Evolutionary conservation across 2,329 filamentous ascomycete genomes (phyloP).

Genomic region (Lecanicillium sp.): DNA sequence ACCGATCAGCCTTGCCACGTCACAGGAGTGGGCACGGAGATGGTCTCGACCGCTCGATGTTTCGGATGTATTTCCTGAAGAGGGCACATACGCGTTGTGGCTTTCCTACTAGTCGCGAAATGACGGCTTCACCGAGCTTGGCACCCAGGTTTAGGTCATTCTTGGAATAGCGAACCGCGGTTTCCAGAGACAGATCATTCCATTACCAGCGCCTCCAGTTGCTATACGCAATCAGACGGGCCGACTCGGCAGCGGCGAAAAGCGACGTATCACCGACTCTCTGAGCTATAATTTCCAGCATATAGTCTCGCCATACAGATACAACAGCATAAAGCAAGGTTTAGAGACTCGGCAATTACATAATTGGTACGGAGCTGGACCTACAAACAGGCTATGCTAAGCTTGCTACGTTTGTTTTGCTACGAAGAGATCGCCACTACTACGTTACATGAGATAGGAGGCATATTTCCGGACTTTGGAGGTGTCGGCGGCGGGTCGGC

Average conservation of each 20-base stretch:
- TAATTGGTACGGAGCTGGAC: slow-evolving; percentile 4
- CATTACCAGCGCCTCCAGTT: not conserved
- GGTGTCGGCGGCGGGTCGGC: not conserved
- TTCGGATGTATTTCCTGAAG: slow-evolving; percentile 2
- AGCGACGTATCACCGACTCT: not conserved
- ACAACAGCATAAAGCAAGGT: not conserved
- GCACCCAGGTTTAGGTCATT: not conserved
- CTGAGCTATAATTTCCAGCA: not conserved
- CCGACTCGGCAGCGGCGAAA: not conserved
- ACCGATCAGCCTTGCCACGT: not conserved
- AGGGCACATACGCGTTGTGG: not conserved
- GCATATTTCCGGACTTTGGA: not conserved
- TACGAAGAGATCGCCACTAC: not conserved
- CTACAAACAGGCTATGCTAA: not conserved
- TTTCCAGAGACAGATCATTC: not conserved
- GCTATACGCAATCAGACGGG: not conserved
- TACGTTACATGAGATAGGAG: not conserved
- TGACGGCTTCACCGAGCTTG: not conserved
- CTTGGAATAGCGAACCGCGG: not conserved
- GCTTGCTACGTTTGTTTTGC: not conserved
- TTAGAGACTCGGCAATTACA: not conserved
- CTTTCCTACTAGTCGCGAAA: not conserved
- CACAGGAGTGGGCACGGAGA: not conserved
- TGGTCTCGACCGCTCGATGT: slow-evolving; percentile 1
- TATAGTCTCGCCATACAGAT: not conserved